Conservation (phyloP, 164 flowering plant species). For the Cinnamomum chago region DNA sequence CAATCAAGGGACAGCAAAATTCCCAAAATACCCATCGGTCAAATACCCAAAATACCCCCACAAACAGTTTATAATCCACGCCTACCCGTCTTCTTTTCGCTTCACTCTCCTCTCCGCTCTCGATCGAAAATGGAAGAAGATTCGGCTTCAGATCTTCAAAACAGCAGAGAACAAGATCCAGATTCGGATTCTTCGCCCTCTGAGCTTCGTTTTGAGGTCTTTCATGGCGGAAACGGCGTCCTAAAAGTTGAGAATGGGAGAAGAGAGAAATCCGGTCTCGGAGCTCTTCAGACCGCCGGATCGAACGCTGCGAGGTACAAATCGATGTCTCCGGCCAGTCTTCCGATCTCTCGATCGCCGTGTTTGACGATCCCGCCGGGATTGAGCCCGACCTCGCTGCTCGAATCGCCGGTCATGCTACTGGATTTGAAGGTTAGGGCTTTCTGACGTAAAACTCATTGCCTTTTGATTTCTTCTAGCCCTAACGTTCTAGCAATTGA, state of each 20-base stretch:
- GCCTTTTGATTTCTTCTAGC: constrained; percentile 17
- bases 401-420: constrained; percentile 60
- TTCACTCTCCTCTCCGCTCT: background rate
- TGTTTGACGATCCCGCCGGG: constrained; percentile 79
- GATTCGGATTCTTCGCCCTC: constrained; percentile 3
- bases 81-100: constrained; percentile 5
- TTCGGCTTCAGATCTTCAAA: constrained; percentile 10
- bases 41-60: constrained; percentile 9
- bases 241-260: constrained; percentile 8
- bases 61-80: background rate
- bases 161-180: background rate
- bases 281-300: constrained; percentile 15
- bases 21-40: too few relatives aligned
- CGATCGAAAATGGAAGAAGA: constrained; percentile 13
- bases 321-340: constrained; percentile 87
- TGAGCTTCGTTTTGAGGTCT: constrained; percentile 20
- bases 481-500: background rate
- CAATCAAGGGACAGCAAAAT: background rate
- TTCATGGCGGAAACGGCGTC: constrained; percentile 4
- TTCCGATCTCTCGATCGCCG: constrained; percentile 81
- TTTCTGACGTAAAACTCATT: too few relatives aligned
- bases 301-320: constrained; percentile 55
- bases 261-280: constrained; percentile 6
- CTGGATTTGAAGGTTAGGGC: constrained; percentile 51
- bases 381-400: constrained; percentile 68